Base-by-base conservation (phyloP, 1,284 basidiomycete species). In the Sanghuangporus baumii region DNA sequence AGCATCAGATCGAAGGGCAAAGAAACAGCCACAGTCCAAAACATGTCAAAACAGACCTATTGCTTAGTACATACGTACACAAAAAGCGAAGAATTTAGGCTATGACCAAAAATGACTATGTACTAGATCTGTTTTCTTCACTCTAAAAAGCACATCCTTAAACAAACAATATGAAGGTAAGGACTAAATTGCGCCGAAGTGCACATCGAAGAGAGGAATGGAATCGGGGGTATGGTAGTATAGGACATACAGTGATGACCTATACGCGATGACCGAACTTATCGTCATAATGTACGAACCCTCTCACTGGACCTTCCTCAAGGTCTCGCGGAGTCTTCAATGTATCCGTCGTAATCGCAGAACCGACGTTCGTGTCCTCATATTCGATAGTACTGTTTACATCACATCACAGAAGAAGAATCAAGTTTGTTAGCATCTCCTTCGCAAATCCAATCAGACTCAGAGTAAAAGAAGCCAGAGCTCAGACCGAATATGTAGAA, bases 281-380 rank as follows among this genome's bases (percentile, higher is more conserved):
- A 11, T 20, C 34, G 18, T 60, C 51, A 36, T 58, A 18, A n/a
- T 54, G 34, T 18, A 20, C 23, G 34, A 31, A 37, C 18, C 23
- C 38, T 20, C 41, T 40, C 6, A 51, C 62, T 9, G 51, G 47
- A 4, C 57, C 62, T 36, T 46, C 57, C 34, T 60, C 62, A 20
- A 64, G 43, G 38, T 64, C 62, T 6, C 62, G 62, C 4, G 62
- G 62, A 11, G 62, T 60, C 54, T 64, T 64, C 40, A 60, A 9
- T 7, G 58, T 57, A 14, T 55, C 52, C 43, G 61, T 23, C 12
- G 61, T 62, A 23, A 62, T 52, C 47, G 61, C 61, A 23, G 61
- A 62, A 12, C 47, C 37, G 0, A 51, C 55, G 18, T 58, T 51
- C 55, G 43, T 50, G 14, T 52, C 61, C 34, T 62, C 56, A 48